These are phyloP conservation scores for Chlorella sorokiniana DNA, from an alignment of 139 green algal genomes.

Conservation along the genomic window DNA sequence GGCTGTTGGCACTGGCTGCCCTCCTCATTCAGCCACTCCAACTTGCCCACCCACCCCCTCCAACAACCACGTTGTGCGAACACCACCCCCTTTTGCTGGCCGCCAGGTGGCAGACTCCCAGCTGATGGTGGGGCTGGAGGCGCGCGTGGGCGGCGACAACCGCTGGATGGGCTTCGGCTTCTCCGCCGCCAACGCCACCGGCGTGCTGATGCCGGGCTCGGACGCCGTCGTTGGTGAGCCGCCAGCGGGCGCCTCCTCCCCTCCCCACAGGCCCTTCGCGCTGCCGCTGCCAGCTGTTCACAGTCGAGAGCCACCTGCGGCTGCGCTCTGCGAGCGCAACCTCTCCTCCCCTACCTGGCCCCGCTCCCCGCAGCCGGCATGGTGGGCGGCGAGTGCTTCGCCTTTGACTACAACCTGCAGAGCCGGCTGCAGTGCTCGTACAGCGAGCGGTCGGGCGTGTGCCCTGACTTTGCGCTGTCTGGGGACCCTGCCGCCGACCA, in stretches of 20 bases:
- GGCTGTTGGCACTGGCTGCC: too few species aligned
- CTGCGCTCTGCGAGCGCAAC: background rate
- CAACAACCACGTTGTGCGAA: too few species aligned
- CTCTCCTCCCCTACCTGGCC: background rate
- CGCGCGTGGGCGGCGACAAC: slow-evolving; percentile 10
- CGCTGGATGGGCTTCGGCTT: slow-evolving; percentile 40
- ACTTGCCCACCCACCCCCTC: background rate
- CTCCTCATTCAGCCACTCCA: too few species aligned
- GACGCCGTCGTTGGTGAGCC: slow-evolving; percentile 12
- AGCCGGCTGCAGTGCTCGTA: background rate
- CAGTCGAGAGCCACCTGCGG: background rate
- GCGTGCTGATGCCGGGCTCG: slow-evolving; percentile 9
- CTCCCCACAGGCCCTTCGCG: background rate
- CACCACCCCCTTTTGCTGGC: background rate
- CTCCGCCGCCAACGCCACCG: background rate
- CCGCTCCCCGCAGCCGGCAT: slow-evolving; percentile 14
- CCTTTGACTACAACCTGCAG: slow-evolving; percentile 27
- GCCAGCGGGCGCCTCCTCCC: background rate
- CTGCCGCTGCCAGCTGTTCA: background rate
- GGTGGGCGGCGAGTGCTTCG: slow-evolving; percentile 32
- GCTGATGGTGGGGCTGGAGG: slow-evolving; percentile 28
- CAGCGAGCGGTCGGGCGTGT: background rate
- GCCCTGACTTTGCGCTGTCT: slow-evolving; percentile 6
- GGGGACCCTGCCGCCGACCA: background rate
- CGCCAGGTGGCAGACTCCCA: background rate